phyloP scores from a whole-genome alignment of 2,329 filamentous ascomycete species.

The Thelonectria rubi region DNA sequence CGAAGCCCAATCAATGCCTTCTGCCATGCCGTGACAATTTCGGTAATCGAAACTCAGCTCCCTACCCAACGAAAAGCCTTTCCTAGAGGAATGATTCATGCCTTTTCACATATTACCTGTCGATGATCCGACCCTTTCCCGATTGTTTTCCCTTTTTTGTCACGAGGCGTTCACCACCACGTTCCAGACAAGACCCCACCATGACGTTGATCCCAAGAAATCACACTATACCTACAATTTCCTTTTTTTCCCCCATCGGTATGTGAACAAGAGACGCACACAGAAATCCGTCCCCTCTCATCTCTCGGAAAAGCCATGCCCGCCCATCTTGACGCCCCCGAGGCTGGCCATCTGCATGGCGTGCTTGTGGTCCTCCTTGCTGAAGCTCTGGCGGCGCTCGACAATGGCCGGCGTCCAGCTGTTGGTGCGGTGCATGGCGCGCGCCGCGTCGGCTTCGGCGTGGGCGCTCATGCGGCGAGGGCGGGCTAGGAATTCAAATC shows the following conservation, averaged over 20 bases:
- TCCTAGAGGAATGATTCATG: constrained; percentile 3
- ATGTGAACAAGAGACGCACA: too few relatives aligned
- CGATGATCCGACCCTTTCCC: too few relatives aligned
- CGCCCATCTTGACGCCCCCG: constrained; percentile 44
- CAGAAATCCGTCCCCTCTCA: too few relatives aligned
- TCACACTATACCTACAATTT: too few relatives aligned
- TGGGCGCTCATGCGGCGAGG: constrained; percentile 27
- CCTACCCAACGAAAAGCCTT: not conserved
- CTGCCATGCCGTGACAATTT: too few relatives aligned
- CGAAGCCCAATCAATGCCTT: too few relatives aligned
- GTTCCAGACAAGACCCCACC: too few relatives aligned
- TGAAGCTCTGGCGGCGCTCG: constrained; percentile 61
- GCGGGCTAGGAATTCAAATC: not conserved
- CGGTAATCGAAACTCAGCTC: too few relatives aligned
- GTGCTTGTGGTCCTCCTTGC: constrained; percentile 63
- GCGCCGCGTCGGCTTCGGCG: constrained; percentile 43
- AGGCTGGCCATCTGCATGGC: constrained; percentile 58
- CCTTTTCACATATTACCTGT: not conserved
- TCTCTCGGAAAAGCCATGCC: constrained; percentile 56
- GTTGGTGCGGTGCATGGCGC: constrained; percentile 47
- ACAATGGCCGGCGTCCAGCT: constrained; percentile 57
- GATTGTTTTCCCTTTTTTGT: too few relatives aligned
- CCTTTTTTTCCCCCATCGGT: too few relatives aligned
- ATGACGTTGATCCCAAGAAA: too few relatives aligned
- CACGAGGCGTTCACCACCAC: too few relatives aligned